Percentiles rank a stretch among this genome's conserved stretches.
These are phyloP conservation scores for Plenodomus tracheiphilus DNA, from an alignment of 2,329 filamentous ascomycete species.

Conservation along the genomic window DNA sequence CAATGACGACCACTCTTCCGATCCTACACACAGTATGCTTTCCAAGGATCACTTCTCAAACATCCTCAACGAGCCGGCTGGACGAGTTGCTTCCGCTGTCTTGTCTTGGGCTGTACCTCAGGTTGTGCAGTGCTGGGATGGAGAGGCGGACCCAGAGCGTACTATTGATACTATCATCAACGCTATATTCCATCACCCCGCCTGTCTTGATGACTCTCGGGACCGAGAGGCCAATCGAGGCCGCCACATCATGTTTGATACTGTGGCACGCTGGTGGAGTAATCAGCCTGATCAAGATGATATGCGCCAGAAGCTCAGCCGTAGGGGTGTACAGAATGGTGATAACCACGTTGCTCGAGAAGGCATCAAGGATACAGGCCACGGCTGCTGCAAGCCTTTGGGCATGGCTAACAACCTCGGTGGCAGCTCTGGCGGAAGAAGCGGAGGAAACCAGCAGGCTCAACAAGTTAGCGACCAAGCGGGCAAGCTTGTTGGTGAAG, in stretches of 20 bases:
- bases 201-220: conserved; percentile 69
- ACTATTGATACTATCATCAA: conserved; percentile 76
- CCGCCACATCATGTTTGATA: conserved; percentile 75
- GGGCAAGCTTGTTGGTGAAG: conserved; percentile 60
- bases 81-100: conserved; percentile 76
- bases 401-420: conserved; percentile 68
- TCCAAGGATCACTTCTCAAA: conserved; percentile 96
- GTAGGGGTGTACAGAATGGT: conserved; percentile 74
- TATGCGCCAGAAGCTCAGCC: conserved; percentile 74
- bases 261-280: conserved; percentile 82
- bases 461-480: conserved; percentile 45
- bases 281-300: conserved; percentile 64
- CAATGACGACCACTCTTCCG: conserved; percentile 71
- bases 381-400: conserved; percentile 81
- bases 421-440: conserved; percentile 41
- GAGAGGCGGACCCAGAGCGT: conserved; percentile 72
- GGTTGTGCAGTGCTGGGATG: conserved; percentile 84
- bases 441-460: conserved; percentile 40
- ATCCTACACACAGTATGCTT: conserved; percentile 94
- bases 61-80: conserved; percentile 83
- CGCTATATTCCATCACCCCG: conserved; percentile 87
- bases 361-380: conserved; percentile 79
- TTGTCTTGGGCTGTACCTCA: conserved; percentile 87
- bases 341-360: conserved; percentile 76
- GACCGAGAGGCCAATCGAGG: conserved; percentile 71